These are phyloP conservation scores for Termitomyces titanicus DNA, from an alignment of 768 basidiomycete genomes.

Conservation along the genomic window DNA sequence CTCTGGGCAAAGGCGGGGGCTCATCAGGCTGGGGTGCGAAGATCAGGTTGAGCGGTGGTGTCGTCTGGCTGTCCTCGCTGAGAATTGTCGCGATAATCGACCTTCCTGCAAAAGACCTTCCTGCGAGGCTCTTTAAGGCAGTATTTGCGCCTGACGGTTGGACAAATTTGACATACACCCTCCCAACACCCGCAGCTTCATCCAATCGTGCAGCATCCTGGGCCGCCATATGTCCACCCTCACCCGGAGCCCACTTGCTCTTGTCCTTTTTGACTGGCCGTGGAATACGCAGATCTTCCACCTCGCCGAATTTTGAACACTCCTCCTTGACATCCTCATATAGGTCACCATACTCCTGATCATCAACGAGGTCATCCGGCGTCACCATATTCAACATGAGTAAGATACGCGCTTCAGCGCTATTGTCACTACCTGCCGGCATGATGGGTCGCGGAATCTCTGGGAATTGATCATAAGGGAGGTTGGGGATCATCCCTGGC, in stretches of 20 bases:
- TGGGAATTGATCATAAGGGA: constrained; percentile 79
- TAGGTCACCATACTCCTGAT: constrained; percentile 91
- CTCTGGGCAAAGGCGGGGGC: constrained; percentile 66
- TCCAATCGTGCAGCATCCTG: constrained; percentile 71
- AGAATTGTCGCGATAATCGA: constrained; percentile 85
- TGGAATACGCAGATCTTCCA: constrained; percentile 86
- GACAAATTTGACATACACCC: constrained; percentile 90
- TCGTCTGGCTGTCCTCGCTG: constrained; percentile 80
- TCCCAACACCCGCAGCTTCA: constrained; percentile 89
- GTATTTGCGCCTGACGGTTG: constrained; percentile 56
- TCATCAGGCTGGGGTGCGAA: constrained; percentile 84
- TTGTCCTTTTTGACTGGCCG: constrained; percentile 86
- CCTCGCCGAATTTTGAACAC: constrained; percentile 72
- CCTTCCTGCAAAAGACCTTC: constrained; percentile 81
- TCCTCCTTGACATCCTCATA: constrained; percentile 94
- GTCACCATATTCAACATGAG: constrained; percentile 99
- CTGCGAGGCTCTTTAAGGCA: constrained; percentile 86
- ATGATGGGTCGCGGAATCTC: constrained; percentile 86
- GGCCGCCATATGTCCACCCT: constrained; percentile 53
- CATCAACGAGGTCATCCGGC: constrained; percentile 84
- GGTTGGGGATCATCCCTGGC: constrained; percentile 58
- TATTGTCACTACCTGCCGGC: constrained; percentile 69
- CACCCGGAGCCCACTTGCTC: constrained; percentile 68
- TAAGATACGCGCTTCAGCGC: constrained; percentile 72
- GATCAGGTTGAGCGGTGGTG: constrained; percentile 77